phyloP scores from a whole-genome alignment of 768 basidiomycete species.

The Omphalotus guepiniiformis region DNA sequence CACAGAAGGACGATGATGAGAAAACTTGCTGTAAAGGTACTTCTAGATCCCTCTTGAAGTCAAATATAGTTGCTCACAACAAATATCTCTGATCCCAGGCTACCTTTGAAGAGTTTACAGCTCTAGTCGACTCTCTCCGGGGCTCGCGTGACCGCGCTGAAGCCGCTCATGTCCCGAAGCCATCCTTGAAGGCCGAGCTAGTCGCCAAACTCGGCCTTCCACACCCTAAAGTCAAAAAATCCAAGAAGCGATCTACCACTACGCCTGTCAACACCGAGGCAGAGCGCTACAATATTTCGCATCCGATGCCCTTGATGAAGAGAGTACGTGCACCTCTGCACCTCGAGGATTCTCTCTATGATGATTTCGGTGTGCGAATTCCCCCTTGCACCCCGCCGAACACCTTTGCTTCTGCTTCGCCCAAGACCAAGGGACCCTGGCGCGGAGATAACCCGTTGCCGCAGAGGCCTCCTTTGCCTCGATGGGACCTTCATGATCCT shows the following conservation, averaged over 20 bases:
- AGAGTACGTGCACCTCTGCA: not conserved
- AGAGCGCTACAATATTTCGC: too few relatives aligned
- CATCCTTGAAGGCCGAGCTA: not conserved
- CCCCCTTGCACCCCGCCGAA: not conserved
- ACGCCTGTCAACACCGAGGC: too few relatives aligned
- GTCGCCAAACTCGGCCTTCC: not conserved
- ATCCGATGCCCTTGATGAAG: not conserved
- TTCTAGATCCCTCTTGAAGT: too few relatives aligned
- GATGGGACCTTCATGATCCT: slow-evolving; percentile 4
- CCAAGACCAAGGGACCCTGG: not conserved
- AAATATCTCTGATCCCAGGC: not conserved
- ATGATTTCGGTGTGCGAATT: too few relatives aligned
- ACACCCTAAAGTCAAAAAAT: not conserved
- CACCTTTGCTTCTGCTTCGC: not conserved
- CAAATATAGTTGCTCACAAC: not conserved
- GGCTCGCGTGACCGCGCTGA: not conserved
- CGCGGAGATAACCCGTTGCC: slow-evolving; percentile 1
- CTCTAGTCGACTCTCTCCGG: not conserved
- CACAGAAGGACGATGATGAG: not conserved
- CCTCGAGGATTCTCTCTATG: too few relatives aligned
- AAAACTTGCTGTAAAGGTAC: too few relatives aligned
- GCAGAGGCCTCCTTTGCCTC: slow-evolving; percentile 1
- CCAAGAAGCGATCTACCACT: too few relatives aligned
- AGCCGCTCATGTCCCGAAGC: too few relatives aligned
- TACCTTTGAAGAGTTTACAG: not conserved